phyloP scores from a whole-genome alignment of 352 stramenopile species.

The Albugo candida region DNA sequence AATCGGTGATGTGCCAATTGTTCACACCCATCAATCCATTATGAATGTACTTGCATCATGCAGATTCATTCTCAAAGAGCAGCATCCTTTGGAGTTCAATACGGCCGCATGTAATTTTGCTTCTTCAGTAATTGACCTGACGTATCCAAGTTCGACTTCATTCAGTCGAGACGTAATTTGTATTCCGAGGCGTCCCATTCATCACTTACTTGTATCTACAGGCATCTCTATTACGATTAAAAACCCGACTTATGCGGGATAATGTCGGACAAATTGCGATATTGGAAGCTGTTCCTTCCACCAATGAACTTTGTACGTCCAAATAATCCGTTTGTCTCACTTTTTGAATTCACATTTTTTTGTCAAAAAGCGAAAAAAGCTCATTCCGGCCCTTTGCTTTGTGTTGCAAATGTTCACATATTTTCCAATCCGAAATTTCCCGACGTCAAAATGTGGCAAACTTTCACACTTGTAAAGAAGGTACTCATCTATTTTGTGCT shows the following conservation, averaged over 20 bases:
- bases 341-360: not conserved
- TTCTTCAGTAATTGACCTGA: constrained; percentile 37
- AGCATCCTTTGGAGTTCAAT: constrained; percentile 96
- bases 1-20: constrained; percentile 36
- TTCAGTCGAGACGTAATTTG: constrained; percentile 26
- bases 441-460: constrained; percentile 99
- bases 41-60: not conserved
- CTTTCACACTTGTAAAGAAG: constrained; percentile 71
- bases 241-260: constrained; percentile 86
- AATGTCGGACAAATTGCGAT: constrained; percentile 96
- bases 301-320: constrained; percentile 34
- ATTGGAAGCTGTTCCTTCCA: constrained; percentile 84
- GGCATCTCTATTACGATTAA: constrained; percentile 39
- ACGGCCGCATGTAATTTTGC: constrained; percentile 72
- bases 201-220: constrained; percentile 1
- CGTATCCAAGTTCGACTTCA: constrained; percentile 45
- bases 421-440: constrained; percentile 97
- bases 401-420: constrained; percentile 95
- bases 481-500: constrained; percentile 6
- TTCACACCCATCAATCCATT: not conserved
- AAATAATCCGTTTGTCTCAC: not conserved
- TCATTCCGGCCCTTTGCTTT: constrained; percentile 63
- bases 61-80: constrained; percentile 74
- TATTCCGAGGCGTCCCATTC: not conserved
- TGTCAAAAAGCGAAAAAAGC: constrained; percentile 16